A percentile compares a stretch with the other conserved stretches of the same genome.
Evolutionary conservation across 805 yeast genomes (phyloP).

Genomic region (Candida qinlingensis): DNA sequence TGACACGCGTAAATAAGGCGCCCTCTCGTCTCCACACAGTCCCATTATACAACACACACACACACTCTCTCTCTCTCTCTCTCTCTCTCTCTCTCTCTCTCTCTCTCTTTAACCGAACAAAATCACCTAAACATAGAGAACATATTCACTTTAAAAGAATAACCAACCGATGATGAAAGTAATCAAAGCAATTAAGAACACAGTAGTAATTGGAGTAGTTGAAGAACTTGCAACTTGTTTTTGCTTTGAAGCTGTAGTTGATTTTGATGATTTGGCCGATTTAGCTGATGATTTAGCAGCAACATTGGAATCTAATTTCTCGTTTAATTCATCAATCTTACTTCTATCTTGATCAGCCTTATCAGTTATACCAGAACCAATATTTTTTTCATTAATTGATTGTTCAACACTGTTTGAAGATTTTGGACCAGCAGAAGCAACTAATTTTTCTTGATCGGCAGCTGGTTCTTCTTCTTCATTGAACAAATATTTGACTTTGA

Average conservation of each 20-base stretch:
- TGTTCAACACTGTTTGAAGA: too few species aligned
- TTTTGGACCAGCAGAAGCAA: neutral
- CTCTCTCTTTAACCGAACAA: too few species aligned
- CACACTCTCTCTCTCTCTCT: neutral
- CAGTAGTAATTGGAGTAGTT: slow-evolving; percentile 42
- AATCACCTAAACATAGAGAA: too few species aligned
- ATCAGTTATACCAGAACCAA: slow-evolving; percentile 2
- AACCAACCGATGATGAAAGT: slow-evolving; percentile 66
- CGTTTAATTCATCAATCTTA: slow-evolving; percentile 37
- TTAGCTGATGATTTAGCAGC: slow-evolving; percentile 18
- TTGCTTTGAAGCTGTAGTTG: slow-evolving; percentile 7
- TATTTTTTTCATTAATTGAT: slow-evolving; percentile 5
- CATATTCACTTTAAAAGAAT: slow-evolving; percentile 30
- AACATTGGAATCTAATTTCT: slow-evolving; percentile 39
- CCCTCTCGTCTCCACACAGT: neutral
- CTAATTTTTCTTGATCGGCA: neutral
- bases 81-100: too few species aligned
- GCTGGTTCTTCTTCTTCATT: slow-evolving; percentile 16
- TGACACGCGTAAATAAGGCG: too few species aligned
- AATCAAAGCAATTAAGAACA: slow-evolving; percentile 48
- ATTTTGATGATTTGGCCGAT: neutral
- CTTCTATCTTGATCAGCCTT: slow-evolving; percentile 35
- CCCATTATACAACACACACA: neutral
- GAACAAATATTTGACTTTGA: slow-evolving; percentile 52
- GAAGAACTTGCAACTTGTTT: slow-evolving; percentile 28